Conservation (phyloP, 2,329 filamentous ascomycete species). For the Diplodia intermedia region DNA sequence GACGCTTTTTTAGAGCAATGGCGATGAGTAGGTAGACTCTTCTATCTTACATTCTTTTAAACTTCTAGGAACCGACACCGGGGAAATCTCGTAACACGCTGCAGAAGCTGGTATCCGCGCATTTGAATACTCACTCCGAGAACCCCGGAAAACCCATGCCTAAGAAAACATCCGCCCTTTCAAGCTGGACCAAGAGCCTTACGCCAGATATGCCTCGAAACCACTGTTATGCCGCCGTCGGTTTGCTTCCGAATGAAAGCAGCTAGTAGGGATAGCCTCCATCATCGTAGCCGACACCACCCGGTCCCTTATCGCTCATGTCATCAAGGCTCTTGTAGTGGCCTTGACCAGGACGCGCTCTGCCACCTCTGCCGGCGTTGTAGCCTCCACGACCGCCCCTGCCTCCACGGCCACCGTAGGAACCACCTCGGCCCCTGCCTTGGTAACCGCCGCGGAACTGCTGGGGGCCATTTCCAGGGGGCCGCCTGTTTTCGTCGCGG, state of each 20-base stretch:
- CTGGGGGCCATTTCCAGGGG: slow-evolving; percentile 48
- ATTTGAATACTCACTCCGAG: background rate
- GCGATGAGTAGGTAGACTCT: background rate
- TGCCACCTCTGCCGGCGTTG: slow-evolving; percentile 35
- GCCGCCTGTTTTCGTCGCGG: slow-evolving; percentile 46
- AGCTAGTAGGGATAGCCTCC: slow-evolving; percentile 23
- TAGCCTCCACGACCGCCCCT: slow-evolving; percentile 40
- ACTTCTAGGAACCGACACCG: background rate
- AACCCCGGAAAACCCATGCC: background rate
- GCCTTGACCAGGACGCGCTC: slow-evolving; percentile 37
- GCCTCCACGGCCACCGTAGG: slow-evolving; percentile 52
- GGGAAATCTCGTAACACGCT: background rate
- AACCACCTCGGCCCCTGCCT: slow-evolving; percentile 47
- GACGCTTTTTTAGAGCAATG: background rate
- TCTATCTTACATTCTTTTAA: background rate
- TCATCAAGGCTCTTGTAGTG: slow-evolving; percentile 56
- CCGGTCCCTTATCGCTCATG: slow-evolving; percentile 36
- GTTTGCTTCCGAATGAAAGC: background rate
- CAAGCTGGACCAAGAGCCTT: background rate
- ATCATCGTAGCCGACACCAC: slow-evolving; percentile 25
- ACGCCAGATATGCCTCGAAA: background rate
- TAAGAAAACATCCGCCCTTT: background rate
- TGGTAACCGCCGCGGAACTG: slow-evolving; percentile 35
- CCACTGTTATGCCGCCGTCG: no score
- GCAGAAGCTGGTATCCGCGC: background rate